Evolutionary conservation across 2,329 filamentous ascomycete species (phyloP).

Genomic region (Neofusicoccum parvum): DNA sequence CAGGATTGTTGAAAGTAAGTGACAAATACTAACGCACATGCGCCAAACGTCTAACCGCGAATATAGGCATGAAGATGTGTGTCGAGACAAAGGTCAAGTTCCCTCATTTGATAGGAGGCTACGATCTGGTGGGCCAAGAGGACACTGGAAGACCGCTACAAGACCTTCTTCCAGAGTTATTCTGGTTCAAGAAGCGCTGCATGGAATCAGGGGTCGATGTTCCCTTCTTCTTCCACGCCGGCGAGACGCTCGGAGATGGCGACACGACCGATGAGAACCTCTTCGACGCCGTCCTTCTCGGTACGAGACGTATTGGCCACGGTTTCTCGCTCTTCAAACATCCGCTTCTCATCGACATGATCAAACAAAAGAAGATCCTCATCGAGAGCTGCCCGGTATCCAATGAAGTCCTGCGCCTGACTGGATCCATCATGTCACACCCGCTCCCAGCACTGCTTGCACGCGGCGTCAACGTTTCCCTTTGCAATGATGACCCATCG

Average conservation of each 20-base stretch:
- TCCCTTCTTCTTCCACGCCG: conserved; percentile 95
- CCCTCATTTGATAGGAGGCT: conserved; percentile 80
- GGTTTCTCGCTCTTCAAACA: conserved; percentile 89
- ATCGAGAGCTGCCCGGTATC: conserved; percentile 90
- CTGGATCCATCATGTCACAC: conserved; percentile 74
- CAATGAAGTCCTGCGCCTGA: conserved; percentile 83
- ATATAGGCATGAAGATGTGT: conserved; percentile 75
- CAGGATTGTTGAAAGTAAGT: conserved; percentile 64
- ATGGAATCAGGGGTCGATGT: conserved; percentile 75
- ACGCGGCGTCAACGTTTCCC: conserved; percentile 77
- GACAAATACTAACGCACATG: not conserved
- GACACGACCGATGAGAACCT: conserved; percentile 78
- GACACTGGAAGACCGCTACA: conserved; percentile 74
- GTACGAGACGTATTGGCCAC: conserved; percentile 86
- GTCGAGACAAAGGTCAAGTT: conserved; percentile 78
- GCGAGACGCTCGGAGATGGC: conserved; percentile 78
- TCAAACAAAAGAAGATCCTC: conserved; percentile 84
- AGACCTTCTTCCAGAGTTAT: conserved; percentile 79
- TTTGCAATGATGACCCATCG: conserved; percentile 90
- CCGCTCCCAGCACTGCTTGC: conserved; percentile 82
- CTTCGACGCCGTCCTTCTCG: conserved; percentile 85
- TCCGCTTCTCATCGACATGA: conserved; percentile 82
- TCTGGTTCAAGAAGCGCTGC: conserved; percentile 92
- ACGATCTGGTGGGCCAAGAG: conserved; percentile 88
- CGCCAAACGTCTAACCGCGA: not conserved